phyloP scores from a whole-genome alignment of 352 stramenopile species.

The Phytophthora fragariae region DNA sequence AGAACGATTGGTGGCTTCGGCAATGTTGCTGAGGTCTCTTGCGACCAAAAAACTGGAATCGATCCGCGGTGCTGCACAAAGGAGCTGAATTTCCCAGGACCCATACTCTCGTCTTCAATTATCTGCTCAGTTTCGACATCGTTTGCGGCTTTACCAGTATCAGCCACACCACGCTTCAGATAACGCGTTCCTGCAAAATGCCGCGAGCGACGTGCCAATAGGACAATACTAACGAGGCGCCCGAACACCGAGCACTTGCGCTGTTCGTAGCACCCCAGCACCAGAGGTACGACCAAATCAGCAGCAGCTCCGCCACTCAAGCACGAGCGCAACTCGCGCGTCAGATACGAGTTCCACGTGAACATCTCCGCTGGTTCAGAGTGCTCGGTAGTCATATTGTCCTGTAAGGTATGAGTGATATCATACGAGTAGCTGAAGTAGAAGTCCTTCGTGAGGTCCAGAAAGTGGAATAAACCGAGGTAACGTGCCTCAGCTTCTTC shows the following conservation, averaged over 20 bases:
- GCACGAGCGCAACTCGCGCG: constrained; percentile 89
- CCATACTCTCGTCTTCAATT: constrained; percentile 90
- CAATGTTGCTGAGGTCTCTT: constrained; percentile 98
- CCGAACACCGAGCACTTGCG: constrained; percentile 97
- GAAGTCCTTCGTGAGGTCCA: constrained; percentile 99
- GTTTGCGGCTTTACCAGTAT: constrained; percentile 99
- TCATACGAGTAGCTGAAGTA: constrained; percentile 99
- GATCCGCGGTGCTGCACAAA: constrained; percentile 98
- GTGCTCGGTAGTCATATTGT: constrained; percentile 95
- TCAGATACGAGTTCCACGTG: constrained; percentile 98
- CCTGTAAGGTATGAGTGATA: constrained; percentile 96
- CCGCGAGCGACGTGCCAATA: constrained; percentile 96
- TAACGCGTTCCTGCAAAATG: constrained; percentile 99
- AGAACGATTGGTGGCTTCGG: no score
- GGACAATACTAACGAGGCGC: constrained; percentile 94
- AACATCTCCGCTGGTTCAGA: constrained; percentile 94
- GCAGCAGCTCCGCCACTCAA: constrained; percentile 86
- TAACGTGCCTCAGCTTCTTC: constrained; percentile 92
- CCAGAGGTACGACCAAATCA: constrained; percentile 90
- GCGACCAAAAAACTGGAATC: constrained; percentile 99
- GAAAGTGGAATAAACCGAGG: constrained; percentile 97
- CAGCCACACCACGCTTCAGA: constrained; percentile 96
- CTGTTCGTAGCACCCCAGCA: constrained; percentile 97
- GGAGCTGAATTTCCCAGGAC: constrained; percentile 93
- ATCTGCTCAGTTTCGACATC: constrained; percentile 99